phyloP scores from a whole-genome alignment of 768 basidiomycete genomes.

The Serendipita sp. region DNA sequence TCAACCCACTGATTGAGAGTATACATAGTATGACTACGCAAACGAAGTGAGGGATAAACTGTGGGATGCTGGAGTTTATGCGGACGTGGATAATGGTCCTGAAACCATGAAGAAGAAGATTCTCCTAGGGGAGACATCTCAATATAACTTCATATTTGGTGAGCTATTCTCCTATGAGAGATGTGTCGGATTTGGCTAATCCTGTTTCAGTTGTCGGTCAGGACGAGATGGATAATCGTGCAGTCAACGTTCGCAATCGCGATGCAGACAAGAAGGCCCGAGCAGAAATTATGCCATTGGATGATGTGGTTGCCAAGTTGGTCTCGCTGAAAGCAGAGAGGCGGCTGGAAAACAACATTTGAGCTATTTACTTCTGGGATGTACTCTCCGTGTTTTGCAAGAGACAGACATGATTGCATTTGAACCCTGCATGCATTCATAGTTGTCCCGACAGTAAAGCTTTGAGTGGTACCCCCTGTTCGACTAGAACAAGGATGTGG shows the following conservation, averaged over 20 bases:
- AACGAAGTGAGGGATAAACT: constrained; percentile 59
- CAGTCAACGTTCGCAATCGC: constrained; percentile 91
- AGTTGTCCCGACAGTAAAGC: too few relatives aligned
- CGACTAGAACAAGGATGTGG: too few relatives aligned
- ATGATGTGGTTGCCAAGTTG: constrained; percentile 53
- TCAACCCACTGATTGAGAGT: constrained; percentile 8
- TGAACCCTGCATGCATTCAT: neutral
- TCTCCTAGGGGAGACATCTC: constrained; percentile 89
- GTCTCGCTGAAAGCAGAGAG: constrained; percentile 48
- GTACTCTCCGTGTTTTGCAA: neutral
- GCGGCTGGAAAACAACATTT: constrained; percentile 38
- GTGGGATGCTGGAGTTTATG: constrained; percentile 54
- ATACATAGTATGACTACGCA: constrained; percentile 71
- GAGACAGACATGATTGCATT: neutral
- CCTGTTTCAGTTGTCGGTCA: constrained; percentile 69
- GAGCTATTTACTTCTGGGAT: constrained; percentile 10
- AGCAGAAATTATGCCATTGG: constrained; percentile 51
- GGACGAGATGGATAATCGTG: constrained; percentile 68
- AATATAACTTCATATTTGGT: constrained; percentile 98
- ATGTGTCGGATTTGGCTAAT: neutral
- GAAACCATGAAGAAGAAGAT: constrained; percentile 96
- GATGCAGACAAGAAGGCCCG: constrained; percentile 80
- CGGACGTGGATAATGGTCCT: constrained; percentile 82
- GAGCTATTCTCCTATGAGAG: constrained; percentile 16
- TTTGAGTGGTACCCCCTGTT: too few relatives aligned